Base-by-base conservation (phyloP, 176 grass and related monocot species). In the Dendrocalamus sinicus region DNA sequence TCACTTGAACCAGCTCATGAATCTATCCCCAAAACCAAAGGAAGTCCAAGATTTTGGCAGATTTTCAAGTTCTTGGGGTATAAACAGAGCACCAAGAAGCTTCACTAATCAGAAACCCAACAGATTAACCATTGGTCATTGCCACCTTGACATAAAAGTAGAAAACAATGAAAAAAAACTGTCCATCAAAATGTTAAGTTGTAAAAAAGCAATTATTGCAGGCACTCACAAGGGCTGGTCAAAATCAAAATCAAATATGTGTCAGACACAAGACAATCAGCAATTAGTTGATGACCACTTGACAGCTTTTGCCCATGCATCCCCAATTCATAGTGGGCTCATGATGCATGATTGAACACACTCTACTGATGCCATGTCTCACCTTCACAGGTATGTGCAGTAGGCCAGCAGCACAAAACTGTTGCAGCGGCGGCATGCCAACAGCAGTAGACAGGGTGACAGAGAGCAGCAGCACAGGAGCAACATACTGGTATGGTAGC, bases 201-300 rank as follows among this genome's bases (percentile, higher is more conserved):
- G 7, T 5, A 67, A 75, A 13, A 45, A 65, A 59, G 14, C 30
- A 40, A 69, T 64, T 62, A 37, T 44, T 76, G 16, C 23, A 77
- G 46, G 81, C 57, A 64, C 17, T 62, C 20, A 83, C 82, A 45
- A 30, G 17, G 35, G 52, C 43, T 79, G 45, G 28, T 79, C 53
- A 74, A 46, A 84, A 17, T 79, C 53, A 74, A 46, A 75, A 12
- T 43, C 52, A 88, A 88, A 63, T 2, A 63, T 13, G 43, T 43
- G 22, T 26, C 22, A 12, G 30, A 63, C 26, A 76, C 28, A 77
- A 10, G 48, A 30, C 52, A 46, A 86, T 45, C 77, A 67, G 46
- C 69, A 74, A 65, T 45, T 63, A 74, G 12, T 52, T 74, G 70
- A 75, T 6, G 46, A 72, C 28, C 37, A 39, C 58, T 39, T 84